A percentile compares a stretch with the other conserved stretches of the same genome.
Conservation (phyloP, 2,329 filamentous ascomycete genomes). For the Metarhizium anisopliae region DNA sequence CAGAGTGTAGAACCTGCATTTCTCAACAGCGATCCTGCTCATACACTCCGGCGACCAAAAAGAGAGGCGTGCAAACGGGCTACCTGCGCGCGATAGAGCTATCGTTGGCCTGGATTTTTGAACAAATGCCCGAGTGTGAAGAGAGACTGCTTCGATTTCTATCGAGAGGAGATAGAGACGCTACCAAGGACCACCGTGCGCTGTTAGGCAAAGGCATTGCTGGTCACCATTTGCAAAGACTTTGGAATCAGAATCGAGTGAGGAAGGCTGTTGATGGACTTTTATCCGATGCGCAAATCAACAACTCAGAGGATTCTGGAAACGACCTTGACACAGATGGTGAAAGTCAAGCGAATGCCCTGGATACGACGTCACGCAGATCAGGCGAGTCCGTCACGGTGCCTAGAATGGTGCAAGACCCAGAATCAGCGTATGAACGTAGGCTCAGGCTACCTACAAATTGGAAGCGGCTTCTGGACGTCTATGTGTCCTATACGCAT, state of each 20-base stretch:
- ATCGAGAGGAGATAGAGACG: slow-evolving; percentile 32
- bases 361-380: not conserved
- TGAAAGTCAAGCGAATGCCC: slow-evolving; percentile 9
- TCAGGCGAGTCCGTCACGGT: not conserved
- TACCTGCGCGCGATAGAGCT: slow-evolving; percentile 68
- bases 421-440: not conserved
- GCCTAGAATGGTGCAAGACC: not conserved
- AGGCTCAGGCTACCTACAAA: slow-evolving; percentile 35
- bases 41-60: slow-evolving; percentile 65
- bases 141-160: slow-evolving; percentile 46
- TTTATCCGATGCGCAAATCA: slow-evolving; percentile 36
- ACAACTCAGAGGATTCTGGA: slow-evolving; percentile 24
- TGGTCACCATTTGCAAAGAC: slow-evolving; percentile 48
- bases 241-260: slow-evolving; percentile 55
- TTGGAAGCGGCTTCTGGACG: slow-evolving; percentile 55
- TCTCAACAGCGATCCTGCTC: slow-evolving; percentile 56
- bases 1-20: slow-evolving; percentile 58
- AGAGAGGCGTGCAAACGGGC: slow-evolving; percentile 70
- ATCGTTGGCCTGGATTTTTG: slow-evolving; percentile 57
- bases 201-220: slow-evolving; percentile 43
- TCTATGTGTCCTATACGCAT: slow-evolving; percentile 69
- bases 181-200: slow-evolving; percentile 30
- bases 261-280: slow-evolving; percentile 55
- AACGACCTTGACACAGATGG: slow-evolving; percentile 21
- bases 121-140: slow-evolving; percentile 51